Evolutionary conservation across 1,139 yeast species (phyloP).

Genomic region (Geotrichum siamense): DNA sequence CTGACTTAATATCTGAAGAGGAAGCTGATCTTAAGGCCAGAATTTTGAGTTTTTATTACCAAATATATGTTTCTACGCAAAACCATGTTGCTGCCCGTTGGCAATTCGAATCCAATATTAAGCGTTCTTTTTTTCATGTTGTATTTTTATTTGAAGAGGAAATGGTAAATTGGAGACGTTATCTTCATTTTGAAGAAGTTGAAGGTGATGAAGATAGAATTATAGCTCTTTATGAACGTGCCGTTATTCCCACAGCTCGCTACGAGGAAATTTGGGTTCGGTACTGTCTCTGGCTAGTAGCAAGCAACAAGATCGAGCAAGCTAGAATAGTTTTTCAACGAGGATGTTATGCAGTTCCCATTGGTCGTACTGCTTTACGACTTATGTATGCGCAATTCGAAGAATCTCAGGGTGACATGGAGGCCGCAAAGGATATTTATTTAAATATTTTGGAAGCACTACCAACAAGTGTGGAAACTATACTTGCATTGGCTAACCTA

Average conservation of each 20-base stretch:
- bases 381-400: conserved; percentile 31
- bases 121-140: conserved; percentile 47
- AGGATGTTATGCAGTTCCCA: conserved; percentile 31
- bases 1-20: conserved; percentile 10
- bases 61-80: conserved; percentile 57
- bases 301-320: conserved; percentile 19
- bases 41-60: conserved; percentile 32
- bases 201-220: conserved; percentile 31
- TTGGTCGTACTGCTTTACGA: conserved; percentile 32
- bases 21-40: conserved; percentile 31
- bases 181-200: conserved; percentile 50
- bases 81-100: conserved; percentile 49
- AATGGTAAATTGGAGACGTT: conserved; percentile 51
- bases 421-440: conserved; percentile 28
- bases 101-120: conserved; percentile 51
- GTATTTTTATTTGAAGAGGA: conserved; percentile 42
- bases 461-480: conserved; percentile 31
- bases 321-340: conserved; percentile 28
- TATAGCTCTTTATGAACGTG: conserved; percentile 44
- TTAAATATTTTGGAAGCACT: conserved; percentile 26
- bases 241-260: conserved; percentile 44
- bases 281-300: conserved; percentile 43
- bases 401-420: conserved; percentile 28
- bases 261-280: conserved; percentile 58
- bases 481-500: conserved; percentile 19